Conservation (phyloP, 2,329 filamentous ascomycete genomes). For the Boeremia exigua region DNA sequence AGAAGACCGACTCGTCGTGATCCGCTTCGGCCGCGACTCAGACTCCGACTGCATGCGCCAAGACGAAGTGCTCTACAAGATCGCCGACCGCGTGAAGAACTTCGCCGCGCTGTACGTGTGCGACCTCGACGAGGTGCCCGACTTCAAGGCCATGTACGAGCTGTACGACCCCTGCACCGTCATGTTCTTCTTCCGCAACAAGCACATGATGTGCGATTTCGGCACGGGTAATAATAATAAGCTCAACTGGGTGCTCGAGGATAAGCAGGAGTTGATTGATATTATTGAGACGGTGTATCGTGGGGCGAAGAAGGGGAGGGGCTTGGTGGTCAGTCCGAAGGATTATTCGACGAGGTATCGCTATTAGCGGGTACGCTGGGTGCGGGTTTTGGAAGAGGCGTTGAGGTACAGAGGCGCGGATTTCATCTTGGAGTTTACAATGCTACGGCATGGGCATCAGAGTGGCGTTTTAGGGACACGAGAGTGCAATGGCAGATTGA, state of each 20-base stretch:
- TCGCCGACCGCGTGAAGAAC: conserved; percentile 92
- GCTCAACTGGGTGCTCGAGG: conserved; percentile 93
- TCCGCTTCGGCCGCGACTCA: conserved; percentile 88
- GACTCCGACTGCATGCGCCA: conserved; percentile 82
- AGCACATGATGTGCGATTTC: conserved; percentile 98
- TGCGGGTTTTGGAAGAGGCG: too few species aligned
- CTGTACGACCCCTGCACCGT: conserved; percentile 90
- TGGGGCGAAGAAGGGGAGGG: conserved; percentile 96
- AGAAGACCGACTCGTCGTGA: conserved; percentile 90
- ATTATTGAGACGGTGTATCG: conserved; percentile 98
- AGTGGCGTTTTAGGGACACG: not conserved
- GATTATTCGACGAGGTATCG: conserved; percentile 74
- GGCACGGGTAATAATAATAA: conserved; percentile 98
- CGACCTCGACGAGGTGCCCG: conserved; percentile 71
- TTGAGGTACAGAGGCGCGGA: not conserved
- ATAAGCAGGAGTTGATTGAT: conserved; percentile 98
- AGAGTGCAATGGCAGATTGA: not conserved
- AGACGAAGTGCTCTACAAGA: conserved; percentile 93
- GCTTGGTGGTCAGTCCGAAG: conserved; percentile 96
- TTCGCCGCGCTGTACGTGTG: conserved; percentile 84
- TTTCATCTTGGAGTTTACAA: conserved; percentile 1
- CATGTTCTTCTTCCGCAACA: conserved; percentile 98
- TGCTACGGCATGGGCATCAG: conserved; percentile 7
- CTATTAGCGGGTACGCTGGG: conserved; percentile 55
- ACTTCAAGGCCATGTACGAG: conserved; percentile 93